Evolutionary conservation across 495 filamentous ascomycete species (phyloP).

Genomic region (Hypoxylon perforatum): DNA sequence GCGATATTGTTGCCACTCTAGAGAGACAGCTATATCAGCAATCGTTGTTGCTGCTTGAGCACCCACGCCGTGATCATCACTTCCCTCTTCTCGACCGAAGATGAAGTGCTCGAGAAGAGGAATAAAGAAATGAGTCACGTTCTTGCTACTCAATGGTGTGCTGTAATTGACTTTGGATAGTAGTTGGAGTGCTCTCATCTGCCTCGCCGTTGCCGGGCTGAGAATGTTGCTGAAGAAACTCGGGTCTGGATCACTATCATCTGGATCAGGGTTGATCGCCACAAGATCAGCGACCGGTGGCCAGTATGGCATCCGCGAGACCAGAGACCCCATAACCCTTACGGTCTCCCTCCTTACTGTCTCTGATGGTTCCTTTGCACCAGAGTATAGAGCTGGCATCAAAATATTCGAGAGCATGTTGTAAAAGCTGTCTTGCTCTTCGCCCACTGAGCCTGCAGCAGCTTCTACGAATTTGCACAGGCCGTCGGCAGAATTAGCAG

Average conservation of each 20-base stretch:
- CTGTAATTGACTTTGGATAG: slow-evolving; percentile 73
- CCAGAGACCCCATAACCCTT: slow-evolving; percentile 77
- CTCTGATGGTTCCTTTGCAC: slow-evolving; percentile 80
- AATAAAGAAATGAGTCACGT: slow-evolving; percentile 87
- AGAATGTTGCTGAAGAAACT: slow-evolving; percentile 94
- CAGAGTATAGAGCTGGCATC: slow-evolving; percentile 78
- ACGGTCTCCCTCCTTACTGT: slow-evolving; percentile 85
- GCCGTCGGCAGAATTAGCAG: slow-evolving; percentile 80
- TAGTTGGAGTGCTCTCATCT: slow-evolving; percentile 82
- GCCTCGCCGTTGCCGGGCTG: slow-evolving; percentile 89
- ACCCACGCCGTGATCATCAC: slow-evolving; percentile 82
- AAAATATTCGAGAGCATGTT: slow-evolving; percentile 69
- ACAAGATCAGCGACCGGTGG: slow-evolving; percentile 77
- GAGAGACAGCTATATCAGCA: slow-evolving; percentile 73
- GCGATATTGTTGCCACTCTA: slow-evolving; percentile 93
- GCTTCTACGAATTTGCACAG: slow-evolving; percentile 83
- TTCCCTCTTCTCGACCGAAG: slow-evolving; percentile 79
- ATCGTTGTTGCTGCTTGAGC: slow-evolving; percentile 84
- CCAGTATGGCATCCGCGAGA: slow-evolving; percentile 76
- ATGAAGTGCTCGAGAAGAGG: slow-evolving; percentile 94
- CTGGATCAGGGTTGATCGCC: slow-evolving; percentile 75
- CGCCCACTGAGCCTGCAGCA: slow-evolving; percentile 55
- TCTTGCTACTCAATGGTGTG: slow-evolving; percentile 72
- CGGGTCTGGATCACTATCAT: slow-evolving; percentile 75
- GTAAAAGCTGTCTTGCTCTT: slow-evolving; percentile 46